Base-by-base conservation (phyloP, 306 rosid genomes). In the Castanea crenata region DNA sequence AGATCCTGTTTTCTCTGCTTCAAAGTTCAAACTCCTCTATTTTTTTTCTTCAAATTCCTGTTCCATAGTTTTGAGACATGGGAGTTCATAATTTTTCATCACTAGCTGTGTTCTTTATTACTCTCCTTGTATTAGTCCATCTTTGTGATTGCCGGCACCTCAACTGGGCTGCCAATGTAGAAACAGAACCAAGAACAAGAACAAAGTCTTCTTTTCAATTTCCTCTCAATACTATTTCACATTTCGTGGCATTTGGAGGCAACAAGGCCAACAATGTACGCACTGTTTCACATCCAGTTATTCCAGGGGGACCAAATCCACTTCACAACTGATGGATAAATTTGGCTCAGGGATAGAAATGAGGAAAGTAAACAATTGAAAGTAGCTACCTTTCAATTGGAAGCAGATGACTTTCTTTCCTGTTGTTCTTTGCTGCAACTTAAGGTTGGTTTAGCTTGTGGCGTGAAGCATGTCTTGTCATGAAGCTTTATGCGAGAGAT, bases 291-390 rank as follows among this genome's bases (percentile, higher is more conserved):
- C 89, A 29, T 71, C 35, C 83, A 73, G 52, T 85, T 44, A 88
- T 86, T 77, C 92, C 96, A 5, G 83, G 87, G 71, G 96, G 96
- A 81, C 93, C 96, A 80, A 86, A 91, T 73, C 93, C 92, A 73
- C 93, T 91, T 89, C 96, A 91, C 84, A 89, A 90, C 52, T 90
- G 81, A 88, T 52, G 20, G 78, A 55, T 65, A 79, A 4, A 58
- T 58, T 19, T 49, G 54, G 5, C 54, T 49, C 54, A 49, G 14
- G 54, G 54, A 49, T 3, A 49, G 54, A 49, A 49, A 49, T 49
- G 54, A 49, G 54, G 54, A 49, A 13, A 49, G 54, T 0, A 12
- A 49, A 49, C 54, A 49, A 49, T 49, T 49, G 54, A 49, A 12
- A 49, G 54, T 49, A 49, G 54, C 16, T 49, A 49, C 54, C 54